Percentiles rank a stretch among this genome's conserved stretches.
phyloP scores from a whole-genome alignment of 371 early-diverging fungal species.

The Zychaea mexicana region DNA sequence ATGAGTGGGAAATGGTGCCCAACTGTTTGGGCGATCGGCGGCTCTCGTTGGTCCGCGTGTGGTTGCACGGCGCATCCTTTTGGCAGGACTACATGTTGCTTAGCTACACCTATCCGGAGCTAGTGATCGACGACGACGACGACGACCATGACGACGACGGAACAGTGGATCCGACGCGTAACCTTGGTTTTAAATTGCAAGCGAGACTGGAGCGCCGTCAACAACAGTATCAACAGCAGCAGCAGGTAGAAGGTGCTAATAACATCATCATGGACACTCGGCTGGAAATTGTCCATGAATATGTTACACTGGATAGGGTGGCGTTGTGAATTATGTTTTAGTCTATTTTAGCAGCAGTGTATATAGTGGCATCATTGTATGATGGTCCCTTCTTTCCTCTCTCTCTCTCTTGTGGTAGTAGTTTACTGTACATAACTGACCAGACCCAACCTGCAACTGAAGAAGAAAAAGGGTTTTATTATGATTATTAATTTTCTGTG shows the following conservation, averaged over 20 bases:
- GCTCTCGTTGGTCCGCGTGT: conserved; percentile 25
- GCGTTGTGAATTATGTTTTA: conserved; percentile 9
- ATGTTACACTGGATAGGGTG: conserved; percentile 11
- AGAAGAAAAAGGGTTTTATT: too few relatives aligned
- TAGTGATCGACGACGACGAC: not conserved
- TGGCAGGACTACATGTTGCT: conserved; percentile 17
- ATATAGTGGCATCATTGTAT: not conserved
- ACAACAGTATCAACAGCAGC: too few relatives aligned
- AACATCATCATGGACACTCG: not conserved
- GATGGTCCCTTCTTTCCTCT: not conserved
- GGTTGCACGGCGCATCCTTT: conserved; percentile 7
- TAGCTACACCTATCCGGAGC: conserved; percentile 36
- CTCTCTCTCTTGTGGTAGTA: too few relatives aligned
- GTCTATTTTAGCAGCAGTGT: too few relatives aligned
- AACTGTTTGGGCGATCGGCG: conserved; percentile 38
- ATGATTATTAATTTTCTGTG: too few relatives aligned
- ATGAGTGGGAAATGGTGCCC: conserved; percentile 39
- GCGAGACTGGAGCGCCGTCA: not conserved
- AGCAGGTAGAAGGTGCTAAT: too few relatives aligned
- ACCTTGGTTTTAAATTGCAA: not conserved
- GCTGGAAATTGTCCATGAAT: not conserved
- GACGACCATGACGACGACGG: not conserved
- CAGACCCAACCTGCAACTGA: too few relatives aligned
- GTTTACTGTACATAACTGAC: too few relatives aligned
- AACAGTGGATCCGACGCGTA: not conserved